phyloP scores from a whole-genome alignment of 2,329 filamentous ascomycete species.

The Chrysoporthe puriensis region DNA sequence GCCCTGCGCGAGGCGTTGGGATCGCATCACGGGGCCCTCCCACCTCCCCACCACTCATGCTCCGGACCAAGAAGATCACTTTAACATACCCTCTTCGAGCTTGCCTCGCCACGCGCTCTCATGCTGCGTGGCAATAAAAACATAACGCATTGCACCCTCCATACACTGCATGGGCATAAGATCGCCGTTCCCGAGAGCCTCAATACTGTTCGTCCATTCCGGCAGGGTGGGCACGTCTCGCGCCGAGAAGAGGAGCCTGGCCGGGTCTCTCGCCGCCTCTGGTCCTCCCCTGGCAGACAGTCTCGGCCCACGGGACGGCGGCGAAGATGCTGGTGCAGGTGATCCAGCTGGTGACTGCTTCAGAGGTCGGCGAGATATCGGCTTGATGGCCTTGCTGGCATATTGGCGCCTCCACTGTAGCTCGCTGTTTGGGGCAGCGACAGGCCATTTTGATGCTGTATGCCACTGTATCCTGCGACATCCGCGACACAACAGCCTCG shows the following conservation, averaged over 20 bases:
- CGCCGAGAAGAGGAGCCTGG: slow-evolving; percentile 32
- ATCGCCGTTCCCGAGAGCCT: slow-evolving; percentile 26
- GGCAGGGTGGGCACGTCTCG: slow-evolving; percentile 35
- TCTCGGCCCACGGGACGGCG: slow-evolving; percentile 5
- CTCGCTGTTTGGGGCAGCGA: neutral
- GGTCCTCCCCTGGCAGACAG: slow-evolving; percentile 14
- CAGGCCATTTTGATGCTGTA: neutral
- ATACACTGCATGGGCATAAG: slow-evolving; percentile 33
- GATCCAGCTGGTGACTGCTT: neutral
- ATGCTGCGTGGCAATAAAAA: slow-evolving; percentile 32
- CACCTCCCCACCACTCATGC: neutral
- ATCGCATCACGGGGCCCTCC: too few relatives aligned
- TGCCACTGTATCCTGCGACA: neutral
- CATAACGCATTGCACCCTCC: slow-evolving; percentile 34
- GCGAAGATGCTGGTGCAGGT: neutral
- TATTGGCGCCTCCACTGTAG: slow-evolving; percentile 10
- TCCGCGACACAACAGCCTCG: slow-evolving; percentile 12
- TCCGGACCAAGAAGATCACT: neutral
- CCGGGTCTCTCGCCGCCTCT: neutral
- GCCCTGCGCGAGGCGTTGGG: neutral
- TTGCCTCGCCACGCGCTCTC: slow-evolving; percentile 33
- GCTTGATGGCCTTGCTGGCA: slow-evolving; percentile 11
- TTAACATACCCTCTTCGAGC: slow-evolving; percentile 31
- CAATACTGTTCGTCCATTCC: slow-evolving; percentile 34
- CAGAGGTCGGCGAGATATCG: neutral